Base-by-base conservation (phyloP, 75 land plant genomes). In the Pinus taeda region DNA sequence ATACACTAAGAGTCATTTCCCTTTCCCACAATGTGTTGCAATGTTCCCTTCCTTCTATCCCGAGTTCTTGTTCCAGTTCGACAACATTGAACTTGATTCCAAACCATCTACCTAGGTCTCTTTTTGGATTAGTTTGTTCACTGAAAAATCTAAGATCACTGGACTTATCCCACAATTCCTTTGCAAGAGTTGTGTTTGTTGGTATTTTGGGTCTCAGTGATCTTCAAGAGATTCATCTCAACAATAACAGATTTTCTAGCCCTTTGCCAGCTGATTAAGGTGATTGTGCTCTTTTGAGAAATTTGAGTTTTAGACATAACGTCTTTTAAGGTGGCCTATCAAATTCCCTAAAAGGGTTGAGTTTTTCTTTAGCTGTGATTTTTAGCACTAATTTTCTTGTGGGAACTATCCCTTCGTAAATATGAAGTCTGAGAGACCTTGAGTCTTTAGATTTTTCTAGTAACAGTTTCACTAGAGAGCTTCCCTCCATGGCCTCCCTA, bases 371-470 rank as follows among this genome's bases (percentile, higher is more conserved):
- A 66, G 78, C 71, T 59, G 42, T 95, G 60, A 86, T 79, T 42
- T 75, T 86, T 3, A 29, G 80, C 1, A 74, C 24, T 12, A 96
- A 96, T 81, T 75, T 80, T 12, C 76, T 96, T 17, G 4, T 72
- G 37, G 97, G 93, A 3, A 78, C 81, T 42, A 70, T 96, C 30
- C 94, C 96, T 3, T 45, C 57, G 0, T 90, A 89, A 91, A 62
- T 93, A 61, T 91, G 92, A 26, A 77, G 79, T 17, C 71, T 93
- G 87, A 76, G 57, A 21, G 76, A 80, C 39, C 79, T 96, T 0
- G 83, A 88, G 53, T 85, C 36, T 69, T 55, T 96, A 57, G 96
- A 96, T 79, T 81, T 96, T n/a, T 90, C 92, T 4, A 18, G 59
- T 12, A 96, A 93, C 74, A 74, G 29, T 11, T 87, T 96, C 59